These are phyloP conservation scores for Xylaria sp. DNA, from an alignment of 2,329 filamentous ascomycete genomes.

Conservation along the genomic window DNA sequence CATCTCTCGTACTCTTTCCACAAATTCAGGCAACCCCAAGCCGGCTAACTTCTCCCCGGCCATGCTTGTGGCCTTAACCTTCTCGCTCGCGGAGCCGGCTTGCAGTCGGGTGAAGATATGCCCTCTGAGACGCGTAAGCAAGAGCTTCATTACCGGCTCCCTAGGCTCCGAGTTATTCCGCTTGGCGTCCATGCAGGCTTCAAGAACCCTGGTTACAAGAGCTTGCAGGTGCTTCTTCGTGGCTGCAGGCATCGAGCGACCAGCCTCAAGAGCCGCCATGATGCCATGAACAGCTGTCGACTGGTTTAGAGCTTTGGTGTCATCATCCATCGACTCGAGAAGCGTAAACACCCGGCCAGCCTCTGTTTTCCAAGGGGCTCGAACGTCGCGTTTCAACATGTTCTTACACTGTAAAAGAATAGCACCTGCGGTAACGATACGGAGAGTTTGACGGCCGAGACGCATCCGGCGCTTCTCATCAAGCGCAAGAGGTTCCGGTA, in stretches of 20 bases:
- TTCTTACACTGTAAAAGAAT: constrained; percentile 86
- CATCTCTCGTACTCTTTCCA: constrained; percentile 74
- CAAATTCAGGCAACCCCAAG: constrained; percentile 79
- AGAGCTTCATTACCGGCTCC: constrained; percentile 71
- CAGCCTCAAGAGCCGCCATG: constrained; percentile 71
- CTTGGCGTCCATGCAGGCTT: constrained; percentile 61
- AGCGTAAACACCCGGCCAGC: constrained; percentile 76
- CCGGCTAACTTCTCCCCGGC: constrained; percentile 76
- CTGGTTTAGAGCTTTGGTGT: constrained; percentile 59
- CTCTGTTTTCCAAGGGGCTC: constrained; percentile 80
- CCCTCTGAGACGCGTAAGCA: constrained; percentile 73
- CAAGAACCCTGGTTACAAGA: constrained; percentile 66
- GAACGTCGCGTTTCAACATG: constrained; percentile 81
- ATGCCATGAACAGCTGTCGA: constrained; percentile 66
- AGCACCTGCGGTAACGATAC: constrained; percentile 78
- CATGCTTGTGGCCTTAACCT: constrained; percentile 74
- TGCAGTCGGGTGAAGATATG: constrained; percentile 74
- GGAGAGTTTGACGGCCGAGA: constrained; percentile 67
- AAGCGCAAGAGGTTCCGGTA: constrained; percentile 80
- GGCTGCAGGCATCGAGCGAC: constrained; percentile 71
- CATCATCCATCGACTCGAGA: constrained; percentile 65
- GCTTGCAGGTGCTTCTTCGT: constrained; percentile 69
- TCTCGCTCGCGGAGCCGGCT: constrained; percentile 74
- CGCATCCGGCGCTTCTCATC: constrained; percentile 72
- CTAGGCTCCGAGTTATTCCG: constrained; percentile 56